Conservation (phyloP, 805 yeast genomes). For the Lachancea thermotolerans region DNA sequence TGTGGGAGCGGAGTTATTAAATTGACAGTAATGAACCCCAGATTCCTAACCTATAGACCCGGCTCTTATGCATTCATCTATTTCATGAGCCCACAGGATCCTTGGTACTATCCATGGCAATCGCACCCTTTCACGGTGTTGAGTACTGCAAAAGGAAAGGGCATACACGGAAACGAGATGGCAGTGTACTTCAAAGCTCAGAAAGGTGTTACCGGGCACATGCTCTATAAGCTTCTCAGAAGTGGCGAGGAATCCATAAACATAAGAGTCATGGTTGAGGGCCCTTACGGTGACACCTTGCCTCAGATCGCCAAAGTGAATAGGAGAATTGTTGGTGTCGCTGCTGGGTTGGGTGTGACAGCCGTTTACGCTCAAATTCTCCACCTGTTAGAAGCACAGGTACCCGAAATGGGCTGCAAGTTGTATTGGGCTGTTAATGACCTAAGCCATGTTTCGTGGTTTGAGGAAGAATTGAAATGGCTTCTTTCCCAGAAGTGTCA, state of each 20-base stretch:
- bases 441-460: conserved; percentile 44
- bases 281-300: conserved; percentile 50
- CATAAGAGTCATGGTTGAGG: conserved; percentile 46
- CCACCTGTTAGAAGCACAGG: conserved; percentile 19
- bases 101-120: conserved; percentile 45
- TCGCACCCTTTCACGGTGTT: conserved; percentile 67
- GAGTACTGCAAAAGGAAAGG: conserved; percentile 33
- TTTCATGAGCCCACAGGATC: conserved; percentile 43
- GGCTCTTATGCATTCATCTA: conserved; percentile 54
- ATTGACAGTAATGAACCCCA: conserved; percentile 37
- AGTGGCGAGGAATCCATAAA: conserved; percentile 27
- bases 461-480: conserved; percentile 35
- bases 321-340: conserved; percentile 36
- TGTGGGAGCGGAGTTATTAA: conserved; percentile 35
- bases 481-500: conserved; percentile 29
- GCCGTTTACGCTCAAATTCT: conserved; percentile 42
- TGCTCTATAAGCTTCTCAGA: conserved; percentile 30
- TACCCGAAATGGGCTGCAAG: conserved; percentile 32
- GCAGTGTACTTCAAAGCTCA: conserved; percentile 44
- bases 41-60: conserved; percentile 42
- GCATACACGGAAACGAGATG: conserved; percentile 21
- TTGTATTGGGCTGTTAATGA: conserved; percentile 62
- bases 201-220: conserved; percentile 48
- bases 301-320: conserved; percentile 34
- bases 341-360: conserved; percentile 51